Percentiles rank a stretch among this genome's conserved stretches.
phyloP scores from a whole-genome alignment of 768 basidiomycete genomes.

The Leucogyrophana mollusca region DNA sequence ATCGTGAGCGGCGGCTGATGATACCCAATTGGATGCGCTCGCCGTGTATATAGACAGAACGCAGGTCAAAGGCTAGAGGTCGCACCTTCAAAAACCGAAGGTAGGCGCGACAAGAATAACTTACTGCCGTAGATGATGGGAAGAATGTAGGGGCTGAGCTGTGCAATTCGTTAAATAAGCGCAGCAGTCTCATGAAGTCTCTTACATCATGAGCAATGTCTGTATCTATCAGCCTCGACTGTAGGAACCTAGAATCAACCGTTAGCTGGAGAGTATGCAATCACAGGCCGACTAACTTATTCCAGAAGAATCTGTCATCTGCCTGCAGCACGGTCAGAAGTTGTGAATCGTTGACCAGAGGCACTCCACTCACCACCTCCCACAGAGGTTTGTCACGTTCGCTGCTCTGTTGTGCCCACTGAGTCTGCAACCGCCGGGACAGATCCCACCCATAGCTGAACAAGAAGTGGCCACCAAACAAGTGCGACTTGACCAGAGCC shows the following conservation, averaged over 20 bases:
- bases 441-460: slow-evolving; percentile 92
- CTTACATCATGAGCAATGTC: slow-evolving; percentile 67
- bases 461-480: slow-evolving; percentile 76
- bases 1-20: slow-evolving; percentile 91
- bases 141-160: slow-evolving; percentile 89
- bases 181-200: background rate
- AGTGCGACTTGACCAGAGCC: slow-evolving; percentile 81
- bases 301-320: slow-evolving; percentile 99
- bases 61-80: slow-evolving; percentile 78
- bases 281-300: slow-evolving; percentile 50
- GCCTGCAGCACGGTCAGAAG: slow-evolving; percentile 47
- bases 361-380: slow-evolving; percentile 60
- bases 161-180: slow-evolving; percentile 13
- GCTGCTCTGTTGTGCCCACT: slow-evolving; percentile 57
- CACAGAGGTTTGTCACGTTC: slow-evolving; percentile 61
- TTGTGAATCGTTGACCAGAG: background rate
- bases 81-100: slow-evolving; percentile 5
- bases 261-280: slow-evolving; percentile 6
- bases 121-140: slow-evolving; percentile 93
- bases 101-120: slow-evolving; percentile 30
- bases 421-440: slow-evolving; percentile 83
- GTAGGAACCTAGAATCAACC: slow-evolving; percentile 42
- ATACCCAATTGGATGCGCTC: slow-evolving; percentile 80
- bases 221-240: slow-evolving; percentile 58
- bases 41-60: slow-evolving; percentile 71